Conservation (phyloP, 73 alveolate species). For the Paramecium bursaria region DNA sequence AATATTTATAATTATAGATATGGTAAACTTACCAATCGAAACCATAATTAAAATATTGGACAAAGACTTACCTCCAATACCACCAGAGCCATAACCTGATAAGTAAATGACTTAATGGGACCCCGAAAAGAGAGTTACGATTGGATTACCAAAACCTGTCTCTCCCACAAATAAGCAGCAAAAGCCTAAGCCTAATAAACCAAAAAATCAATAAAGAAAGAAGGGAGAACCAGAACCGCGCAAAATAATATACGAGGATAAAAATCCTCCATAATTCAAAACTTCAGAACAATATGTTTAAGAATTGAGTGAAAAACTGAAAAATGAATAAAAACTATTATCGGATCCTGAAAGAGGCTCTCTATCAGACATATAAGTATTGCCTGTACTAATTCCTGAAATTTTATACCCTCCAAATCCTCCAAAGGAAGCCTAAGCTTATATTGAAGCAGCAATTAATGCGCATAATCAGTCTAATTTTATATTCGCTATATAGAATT, state of each 20-base stretch:
- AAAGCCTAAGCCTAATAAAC: constrained; percentile 68
- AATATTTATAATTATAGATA: neutral
- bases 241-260: constrained; percentile 78
- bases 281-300: constrained; percentile 70
- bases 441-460: constrained; percentile 84
- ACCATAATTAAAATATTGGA: constrained; percentile 61
- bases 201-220: constrained; percentile 73
- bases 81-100: constrained; percentile 78
- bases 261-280: constrained; percentile 70
- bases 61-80: constrained; percentile 80
- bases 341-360: constrained; percentile 75
- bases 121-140: constrained; percentile 59
- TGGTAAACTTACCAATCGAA: constrained; percentile 44
- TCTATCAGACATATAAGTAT: constrained; percentile 77
- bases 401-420: constrained; percentile 91
- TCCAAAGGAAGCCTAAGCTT: constrained; percentile 80
- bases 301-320: constrained; percentile 73
- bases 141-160: constrained; percentile 65
- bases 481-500: constrained; percentile 82
- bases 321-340: constrained; percentile 47
- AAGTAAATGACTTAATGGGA: constrained; percentile 75
- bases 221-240: constrained; percentile 87
- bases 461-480: constrained; percentile 83
- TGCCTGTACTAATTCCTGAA: constrained; percentile 91
- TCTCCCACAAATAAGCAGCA: constrained; percentile 67